These are phyloP conservation scores for Monilinia laxa DNA, from an alignment of 2,329 filamentous ascomycete species.

Conservation along the genomic window DNA sequence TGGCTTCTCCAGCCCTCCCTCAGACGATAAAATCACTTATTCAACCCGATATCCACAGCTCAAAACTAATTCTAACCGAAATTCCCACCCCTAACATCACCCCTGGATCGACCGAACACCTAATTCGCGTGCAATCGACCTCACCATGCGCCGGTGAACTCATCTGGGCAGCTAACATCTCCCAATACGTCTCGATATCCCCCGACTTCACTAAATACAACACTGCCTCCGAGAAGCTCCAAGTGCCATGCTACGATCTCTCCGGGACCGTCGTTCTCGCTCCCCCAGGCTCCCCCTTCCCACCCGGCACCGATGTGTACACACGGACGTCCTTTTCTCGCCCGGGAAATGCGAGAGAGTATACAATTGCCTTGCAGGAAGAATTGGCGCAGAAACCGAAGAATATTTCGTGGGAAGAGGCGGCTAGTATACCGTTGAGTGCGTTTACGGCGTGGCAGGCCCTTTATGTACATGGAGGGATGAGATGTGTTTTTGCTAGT, in stretches of 20 bases:
- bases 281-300: not conserved
- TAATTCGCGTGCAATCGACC: conserved; percentile 10
- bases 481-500: not conserved
- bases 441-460: conserved; percentile 22
- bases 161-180: conserved; percentile 3
- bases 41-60: conserved; percentile 13
- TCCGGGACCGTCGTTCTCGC: not conserved
- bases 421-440: conserved; percentile 10
- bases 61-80: conserved; percentile 16
- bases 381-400: conserved; percentile 1
- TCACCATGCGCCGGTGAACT: conserved; percentile 18
- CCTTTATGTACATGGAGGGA: conserved; percentile 5
- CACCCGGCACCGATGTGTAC: not conserved
- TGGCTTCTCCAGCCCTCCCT: not conserved
- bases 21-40: conserved; percentile 9
- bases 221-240: not conserved
- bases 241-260: conserved; percentile 17
- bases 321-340: not conserved
- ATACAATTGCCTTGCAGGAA: not conserved
- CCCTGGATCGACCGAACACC: not conserved
- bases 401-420: conserved; percentile 10
- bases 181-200: not conserved
- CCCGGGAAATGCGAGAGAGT: conserved; percentile 14
- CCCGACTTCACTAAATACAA: not conserved
- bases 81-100: not conserved